phyloP scores from a whole-genome alignment of 2,329 filamentous ascomycete genomes.

The Fusarium sp. region DNA sequence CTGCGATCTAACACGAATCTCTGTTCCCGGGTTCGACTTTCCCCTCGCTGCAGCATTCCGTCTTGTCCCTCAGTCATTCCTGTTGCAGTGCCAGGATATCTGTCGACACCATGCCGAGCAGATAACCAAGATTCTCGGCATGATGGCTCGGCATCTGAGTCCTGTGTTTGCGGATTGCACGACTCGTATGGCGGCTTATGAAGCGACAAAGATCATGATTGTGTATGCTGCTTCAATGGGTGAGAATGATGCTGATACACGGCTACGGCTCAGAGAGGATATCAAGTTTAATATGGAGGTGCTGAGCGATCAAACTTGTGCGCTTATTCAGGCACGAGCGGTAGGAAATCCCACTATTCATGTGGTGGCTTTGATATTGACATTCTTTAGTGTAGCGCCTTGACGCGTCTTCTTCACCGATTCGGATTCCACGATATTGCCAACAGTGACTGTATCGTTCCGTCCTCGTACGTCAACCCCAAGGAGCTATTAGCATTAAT shows the following conservation, averaged over 20 bases:
- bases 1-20: constrained; percentile 16
- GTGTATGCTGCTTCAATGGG: background rate
- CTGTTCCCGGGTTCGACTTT: constrained; percentile 9
- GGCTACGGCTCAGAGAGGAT: background rate
- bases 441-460: background rate
- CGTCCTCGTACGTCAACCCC: background rate
- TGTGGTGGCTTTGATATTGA: background rate
- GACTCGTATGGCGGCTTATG: background rate
- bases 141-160: background rate
- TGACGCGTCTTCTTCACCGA: background rate
- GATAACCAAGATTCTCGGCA: background rate
- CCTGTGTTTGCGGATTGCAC: background rate
- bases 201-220: background rate
- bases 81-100: background rate
- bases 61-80: background rate
- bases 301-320: background rate
- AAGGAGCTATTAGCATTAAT: too few relatives aligned
- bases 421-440: background rate
- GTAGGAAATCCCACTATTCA: background rate
- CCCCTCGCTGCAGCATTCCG: constrained; percentile 1
- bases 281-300: background rate
- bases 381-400: background rate
- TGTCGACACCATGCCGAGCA: background rate
- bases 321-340: background rate
- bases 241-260: too few relatives aligned